A percentile compares a stretch with the other conserved stretches of the same genome.
These are phyloP conservation scores for Pistacia atlantica DNA, from an alignment of 345 rosid species.

Conservation along the genomic window DNA sequence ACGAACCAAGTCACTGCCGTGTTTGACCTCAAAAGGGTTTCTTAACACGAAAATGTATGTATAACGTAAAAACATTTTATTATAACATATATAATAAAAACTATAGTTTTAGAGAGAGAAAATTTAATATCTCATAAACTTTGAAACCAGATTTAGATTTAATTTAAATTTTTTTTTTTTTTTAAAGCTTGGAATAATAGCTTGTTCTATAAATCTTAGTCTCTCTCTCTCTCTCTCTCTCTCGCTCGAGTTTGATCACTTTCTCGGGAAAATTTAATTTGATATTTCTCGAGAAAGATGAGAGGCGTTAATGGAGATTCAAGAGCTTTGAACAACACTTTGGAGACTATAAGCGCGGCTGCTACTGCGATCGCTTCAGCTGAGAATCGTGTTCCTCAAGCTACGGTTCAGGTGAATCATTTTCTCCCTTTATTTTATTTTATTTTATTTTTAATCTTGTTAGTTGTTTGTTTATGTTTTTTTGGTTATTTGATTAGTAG, in stretches of 20 bases:
- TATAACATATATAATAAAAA: neutral
- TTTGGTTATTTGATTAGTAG: constrained; percentile 7
- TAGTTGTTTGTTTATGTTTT: neutral
- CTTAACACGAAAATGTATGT: constrained; percentile 11
- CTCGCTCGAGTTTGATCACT: constrained; percentile 14
- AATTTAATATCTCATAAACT: constrained; percentile 8
- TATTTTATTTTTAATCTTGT: neutral
- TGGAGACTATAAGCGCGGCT: constrained; percentile 83
- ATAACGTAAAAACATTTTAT: neutral
- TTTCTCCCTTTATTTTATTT: neutral
- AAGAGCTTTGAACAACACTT: constrained; percentile 41
- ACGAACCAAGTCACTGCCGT: constrained; percentile 50
- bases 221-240: neutral
- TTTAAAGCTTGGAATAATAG: neutral
- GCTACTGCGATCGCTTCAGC: constrained; percentile 85
- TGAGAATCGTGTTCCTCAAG: constrained; percentile 64
- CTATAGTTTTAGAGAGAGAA: neutral
- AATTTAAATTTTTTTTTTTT: neutral
- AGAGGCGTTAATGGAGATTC: constrained; percentile 45
- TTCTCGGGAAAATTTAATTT: constrained; percentile 25
- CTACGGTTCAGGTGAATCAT: constrained; percentile 50
- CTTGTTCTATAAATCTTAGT: constrained; percentile 6
- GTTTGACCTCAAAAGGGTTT: constrained; percentile 48
- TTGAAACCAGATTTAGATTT: neutral
- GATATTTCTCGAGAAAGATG: constrained; percentile 32